A percentile compares a stretch with the other conserved stretches of the same genome.
These are phyloP conservation scores for Cordyceps cateniannulata DNA, from an alignment of 2,329 filamentous ascomycete species.

Conservation along the genomic window DNA sequence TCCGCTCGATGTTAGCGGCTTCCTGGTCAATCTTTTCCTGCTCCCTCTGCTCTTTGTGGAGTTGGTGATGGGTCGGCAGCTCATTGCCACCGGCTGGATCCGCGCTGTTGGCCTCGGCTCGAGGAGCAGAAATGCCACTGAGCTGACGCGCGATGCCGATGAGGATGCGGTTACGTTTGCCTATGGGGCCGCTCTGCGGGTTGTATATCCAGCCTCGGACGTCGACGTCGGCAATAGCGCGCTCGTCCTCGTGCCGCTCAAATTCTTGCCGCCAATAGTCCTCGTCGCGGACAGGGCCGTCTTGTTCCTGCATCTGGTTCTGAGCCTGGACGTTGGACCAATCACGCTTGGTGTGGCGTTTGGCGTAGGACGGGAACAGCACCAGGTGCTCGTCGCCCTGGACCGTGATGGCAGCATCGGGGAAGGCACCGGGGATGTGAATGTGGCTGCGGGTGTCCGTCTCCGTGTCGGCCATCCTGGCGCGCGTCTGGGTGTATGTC, in stretches of 20 bases:
- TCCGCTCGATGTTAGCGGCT: constrained; percentile 68
- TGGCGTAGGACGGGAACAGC: constrained; percentile 88
- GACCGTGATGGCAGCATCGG: constrained; percentile 73
- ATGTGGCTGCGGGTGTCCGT: constrained; percentile 25
- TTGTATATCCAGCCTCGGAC: constrained; percentile 93
- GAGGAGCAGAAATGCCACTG: constrained; percentile 74
- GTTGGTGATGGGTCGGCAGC: constrained; percentile 21
- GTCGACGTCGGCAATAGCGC: constrained; percentile 86
- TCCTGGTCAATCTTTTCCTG: constrained; percentile 65
- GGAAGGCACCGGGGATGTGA: constrained; percentile 68
- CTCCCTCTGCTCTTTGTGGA: constrained; percentile 43
- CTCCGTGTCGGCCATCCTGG: constrained; percentile 24
- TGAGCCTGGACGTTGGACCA: constrained; percentile 24
- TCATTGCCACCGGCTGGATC: constrained; percentile 15
- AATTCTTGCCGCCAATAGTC: constrained; percentile 75
- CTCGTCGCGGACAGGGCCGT: constrained; percentile 48
- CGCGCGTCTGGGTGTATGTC: constrained; percentile 50
- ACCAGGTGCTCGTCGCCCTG: constrained; percentile 88
- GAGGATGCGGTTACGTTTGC: constrained; percentile 76
- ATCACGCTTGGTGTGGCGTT: constrained; percentile 56
- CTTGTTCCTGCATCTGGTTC: constrained; percentile 23
- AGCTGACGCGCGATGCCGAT: constrained; percentile 81
- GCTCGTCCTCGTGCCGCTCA: constrained; percentile 73
- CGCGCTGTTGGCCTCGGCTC: constrained; percentile 28
- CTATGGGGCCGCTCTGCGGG: constrained; percentile 78